These are phyloP conservation scores for Saccharomyces pastorianus DNA, from an alignment of 1,139 yeast species.

Conservation along the genomic window DNA sequence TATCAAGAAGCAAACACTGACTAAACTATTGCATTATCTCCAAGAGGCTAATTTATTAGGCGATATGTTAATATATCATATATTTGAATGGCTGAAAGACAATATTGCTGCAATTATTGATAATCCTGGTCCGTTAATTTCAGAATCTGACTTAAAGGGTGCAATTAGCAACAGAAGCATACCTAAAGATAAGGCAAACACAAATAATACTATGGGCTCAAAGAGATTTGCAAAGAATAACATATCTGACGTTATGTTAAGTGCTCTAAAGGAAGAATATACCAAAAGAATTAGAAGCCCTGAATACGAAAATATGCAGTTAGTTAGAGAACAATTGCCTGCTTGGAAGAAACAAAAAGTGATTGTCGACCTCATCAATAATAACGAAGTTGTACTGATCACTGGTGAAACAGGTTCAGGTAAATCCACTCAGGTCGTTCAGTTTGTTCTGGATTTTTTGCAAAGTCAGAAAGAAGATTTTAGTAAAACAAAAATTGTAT, in stretches of 20 bases:
- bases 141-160: slow-evolving; percentile 13
- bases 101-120: slow-evolving; percentile 50
- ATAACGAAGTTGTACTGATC: slow-evolving; percentile 60
- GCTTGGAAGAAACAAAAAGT: slow-evolving; percentile 67
- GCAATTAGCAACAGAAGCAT: background rate
- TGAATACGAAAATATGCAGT: slow-evolving; percentile 34
- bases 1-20: slow-evolving; percentile 57
- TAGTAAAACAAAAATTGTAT: slow-evolving; percentile 50
- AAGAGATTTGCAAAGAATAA: background rate
- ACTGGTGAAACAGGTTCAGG: slow-evolving; percentile 99
- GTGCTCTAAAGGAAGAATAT: slow-evolving; percentile 29
- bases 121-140: slow-evolving; percentile 64
- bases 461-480: slow-evolving; percentile 20
- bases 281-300: slow-evolving; percentile 17
- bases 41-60: slow-evolving; percentile 45
- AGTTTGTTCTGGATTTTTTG: slow-evolving; percentile 68
- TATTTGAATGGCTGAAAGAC: slow-evolving; percentile 69
- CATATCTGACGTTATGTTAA: slow-evolving; percentile 21
- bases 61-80: slow-evolving; percentile 55
- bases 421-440: slow-evolving; percentile 87
- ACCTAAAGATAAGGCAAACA: background rate
- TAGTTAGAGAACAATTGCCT: slow-evolving; percentile 53
- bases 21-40: slow-evolving; percentile 40
- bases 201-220: background rate
- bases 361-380: slow-evolving; percentile 47